phyloP scores from a whole-genome alignment of 2,329 filamentous ascomycete genomes.

The Fusarium sp. region DNA sequence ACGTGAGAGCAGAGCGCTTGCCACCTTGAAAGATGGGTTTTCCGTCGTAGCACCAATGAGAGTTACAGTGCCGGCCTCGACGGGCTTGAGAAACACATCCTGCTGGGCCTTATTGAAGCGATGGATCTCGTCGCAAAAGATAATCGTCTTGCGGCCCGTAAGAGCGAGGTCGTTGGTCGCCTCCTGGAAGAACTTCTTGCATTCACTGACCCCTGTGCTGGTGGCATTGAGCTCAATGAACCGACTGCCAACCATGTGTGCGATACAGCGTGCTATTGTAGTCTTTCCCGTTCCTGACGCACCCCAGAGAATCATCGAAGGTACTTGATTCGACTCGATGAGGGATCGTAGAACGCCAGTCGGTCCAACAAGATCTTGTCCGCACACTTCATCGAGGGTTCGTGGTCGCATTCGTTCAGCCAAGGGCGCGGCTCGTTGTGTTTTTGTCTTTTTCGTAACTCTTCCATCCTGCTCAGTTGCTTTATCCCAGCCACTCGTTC shows the following conservation, averaged over 20 bases:
- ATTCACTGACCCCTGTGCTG: constrained; percentile 85
- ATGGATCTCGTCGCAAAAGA: constrained; percentile 98
- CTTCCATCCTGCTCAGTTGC: constrained; percentile 51
- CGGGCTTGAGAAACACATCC: constrained; percentile 92
- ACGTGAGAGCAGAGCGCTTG: constrained; percentile 85
- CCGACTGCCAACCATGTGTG: constrained; percentile 80
- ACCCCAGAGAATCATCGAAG: constrained; percentile 96
- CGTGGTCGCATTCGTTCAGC: constrained; percentile 93
- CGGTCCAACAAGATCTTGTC: constrained; percentile 89
- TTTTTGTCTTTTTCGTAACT: constrained; percentile 73
- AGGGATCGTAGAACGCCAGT: constrained; percentile 86
- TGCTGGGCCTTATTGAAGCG: constrained; percentile 92
- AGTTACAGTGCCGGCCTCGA: constrained; percentile 90
- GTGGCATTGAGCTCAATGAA: constrained; percentile 98
- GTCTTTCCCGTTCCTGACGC: constrained; percentile 85
- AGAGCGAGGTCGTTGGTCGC: constrained; percentile 82
- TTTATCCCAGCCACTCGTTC: constrained; percentile 6
- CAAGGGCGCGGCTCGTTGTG: constrained; percentile 79
- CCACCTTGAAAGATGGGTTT: constrained; percentile 91
- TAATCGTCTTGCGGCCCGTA: constrained; percentile 90
- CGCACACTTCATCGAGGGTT: constrained; percentile 85
- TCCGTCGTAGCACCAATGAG: constrained; percentile 96
- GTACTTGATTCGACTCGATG: constrained; percentile 86
- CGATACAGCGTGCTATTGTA: constrained; percentile 91
- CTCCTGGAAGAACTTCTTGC: constrained; percentile 90